phyloP scores from a whole-genome alignment of 192 early-diverging fungal species.

The Rhizophagus sp. region DNA sequence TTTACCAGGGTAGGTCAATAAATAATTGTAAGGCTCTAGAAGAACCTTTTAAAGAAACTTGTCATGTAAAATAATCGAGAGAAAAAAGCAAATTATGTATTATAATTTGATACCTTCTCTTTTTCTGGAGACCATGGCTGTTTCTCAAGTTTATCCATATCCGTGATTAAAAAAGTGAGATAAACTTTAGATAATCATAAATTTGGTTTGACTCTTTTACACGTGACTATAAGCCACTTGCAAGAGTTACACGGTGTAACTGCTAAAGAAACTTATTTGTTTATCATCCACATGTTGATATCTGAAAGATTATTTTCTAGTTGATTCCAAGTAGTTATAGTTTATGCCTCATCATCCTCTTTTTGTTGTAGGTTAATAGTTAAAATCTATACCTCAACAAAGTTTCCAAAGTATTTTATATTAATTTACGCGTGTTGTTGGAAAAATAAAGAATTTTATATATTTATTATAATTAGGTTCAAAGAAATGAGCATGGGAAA shows the following conservation, averaged over 20 bases:
- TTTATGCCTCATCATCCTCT: neutral
- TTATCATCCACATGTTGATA: neutral
- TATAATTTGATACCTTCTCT: neutral
- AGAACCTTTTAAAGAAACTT: conserved; percentile 60
- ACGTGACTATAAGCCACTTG: neutral
- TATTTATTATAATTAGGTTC: neutral
- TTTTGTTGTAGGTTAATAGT: neutral
- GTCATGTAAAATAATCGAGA: neutral
- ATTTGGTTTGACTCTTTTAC: too few relatives aligned
- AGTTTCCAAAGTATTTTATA: neutral
- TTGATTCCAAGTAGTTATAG: neutral
- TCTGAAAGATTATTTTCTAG: neutral
- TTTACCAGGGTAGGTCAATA: conserved; percentile 86
- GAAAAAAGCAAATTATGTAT: neutral
- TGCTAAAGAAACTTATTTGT: neutral
- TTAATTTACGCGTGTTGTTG: neutral
- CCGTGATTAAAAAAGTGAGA: too few relatives aligned
- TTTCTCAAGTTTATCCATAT: too few relatives aligned
- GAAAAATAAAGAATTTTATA: neutral
- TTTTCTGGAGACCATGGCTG: neutral
- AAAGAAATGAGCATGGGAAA: neutral
- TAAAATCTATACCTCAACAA: neutral
- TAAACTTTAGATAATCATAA: too few relatives aligned
- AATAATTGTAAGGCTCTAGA: conserved; percentile 92
- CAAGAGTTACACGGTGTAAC: neutral